Percentiles rank a stretch among this genome's conserved stretches.
phyloP scores from a whole-genome alignment of 192 early-diverging fungal species.

The Spinellus fusiger region DNA sequence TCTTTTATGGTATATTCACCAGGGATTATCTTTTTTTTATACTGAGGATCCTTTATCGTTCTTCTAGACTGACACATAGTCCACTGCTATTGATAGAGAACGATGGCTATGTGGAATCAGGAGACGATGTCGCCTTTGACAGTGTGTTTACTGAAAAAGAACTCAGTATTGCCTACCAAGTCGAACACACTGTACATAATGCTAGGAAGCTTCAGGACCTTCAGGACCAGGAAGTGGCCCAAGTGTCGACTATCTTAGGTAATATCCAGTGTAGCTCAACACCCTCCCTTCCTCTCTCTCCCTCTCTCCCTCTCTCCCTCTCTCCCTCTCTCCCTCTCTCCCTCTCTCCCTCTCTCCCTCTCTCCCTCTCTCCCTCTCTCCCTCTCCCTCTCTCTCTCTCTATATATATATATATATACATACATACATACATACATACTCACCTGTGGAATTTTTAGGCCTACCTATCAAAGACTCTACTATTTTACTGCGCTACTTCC shows the following conservation, averaged over 20 bases:
- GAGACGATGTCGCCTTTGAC: constrained; percentile 51
- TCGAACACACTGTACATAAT: constrained; percentile 68
- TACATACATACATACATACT: not conserved
- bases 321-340: too few species aligned
- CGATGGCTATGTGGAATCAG: constrained; percentile 40
- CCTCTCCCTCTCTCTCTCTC: too few species aligned
- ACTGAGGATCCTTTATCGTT: not conserved
- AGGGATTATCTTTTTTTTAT: too few species aligned
- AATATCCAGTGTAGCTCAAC: too few species aligned
- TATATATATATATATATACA: too few species aligned
- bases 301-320: too few species aligned
- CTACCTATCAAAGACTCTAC: constrained; percentile 60
- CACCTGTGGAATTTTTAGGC: not conserved
- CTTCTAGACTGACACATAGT: not conserved
- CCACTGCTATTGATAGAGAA: constrained; percentile 6
- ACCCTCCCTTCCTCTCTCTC: too few species aligned
- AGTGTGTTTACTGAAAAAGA: constrained; percentile 55
- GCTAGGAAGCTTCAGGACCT: constrained; percentile 49
- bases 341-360: too few species aligned
- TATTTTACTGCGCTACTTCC: constrained; percentile 69
- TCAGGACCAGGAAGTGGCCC: constrained; percentile 61
- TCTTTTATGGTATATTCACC: too few species aligned
- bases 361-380: too few species aligned
- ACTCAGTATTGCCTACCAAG: constrained; percentile 61
- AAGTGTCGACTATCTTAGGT: constrained; percentile 72